These are phyloP conservation scores for Fragilariopsis cylindrus DNA, from an alignment of 108 stramenopile genomes.

Conservation along the genomic window DNA sequence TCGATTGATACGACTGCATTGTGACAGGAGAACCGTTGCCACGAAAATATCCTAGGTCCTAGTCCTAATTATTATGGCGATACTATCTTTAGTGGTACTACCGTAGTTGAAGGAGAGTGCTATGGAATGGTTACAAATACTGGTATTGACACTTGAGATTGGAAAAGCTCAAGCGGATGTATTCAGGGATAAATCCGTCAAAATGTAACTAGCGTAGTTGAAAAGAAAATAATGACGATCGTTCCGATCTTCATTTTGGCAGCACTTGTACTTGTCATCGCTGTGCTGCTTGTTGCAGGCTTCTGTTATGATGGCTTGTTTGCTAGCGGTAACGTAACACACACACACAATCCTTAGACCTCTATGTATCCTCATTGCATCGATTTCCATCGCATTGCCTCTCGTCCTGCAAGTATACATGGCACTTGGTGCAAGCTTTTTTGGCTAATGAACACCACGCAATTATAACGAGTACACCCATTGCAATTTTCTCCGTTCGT, in stretches of 20 bases:
- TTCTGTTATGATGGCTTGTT: constrained; percentile 50
- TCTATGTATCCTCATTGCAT: constrained; percentile 75
- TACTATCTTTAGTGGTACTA: no score
- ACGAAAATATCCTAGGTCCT: no score
- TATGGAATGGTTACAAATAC: constrained; percentile 52
- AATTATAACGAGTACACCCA: constrained; percentile 81
- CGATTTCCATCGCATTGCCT: constrained; percentile 84
- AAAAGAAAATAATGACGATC: constrained; percentile 85
- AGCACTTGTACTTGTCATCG: constrained; percentile 53
- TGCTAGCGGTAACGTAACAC: not conserved
- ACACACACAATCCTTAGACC: constrained; percentile 50
- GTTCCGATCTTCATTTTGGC: constrained; percentile 52
- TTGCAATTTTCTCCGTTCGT: no score
- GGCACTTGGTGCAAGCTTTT: constrained; percentile 71
- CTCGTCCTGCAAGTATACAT: constrained; percentile 82
- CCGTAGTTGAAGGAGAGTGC: constrained; percentile 51
- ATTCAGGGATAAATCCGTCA: constrained; percentile 49
- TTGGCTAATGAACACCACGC: constrained; percentile 74
- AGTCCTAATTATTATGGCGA: no score
- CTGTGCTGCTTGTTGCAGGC: constrained; percentile 57
- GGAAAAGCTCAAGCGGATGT: constrained; percentile 65
- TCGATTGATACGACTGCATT: no score
- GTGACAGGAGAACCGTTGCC: no score
- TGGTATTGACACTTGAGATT: constrained; percentile 73
- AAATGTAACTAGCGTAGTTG: constrained; percentile 30